Evolutionary conservation across 208 protist species (phyloP).

Genomic region (Endotrypanum monterogeii): DNA sequence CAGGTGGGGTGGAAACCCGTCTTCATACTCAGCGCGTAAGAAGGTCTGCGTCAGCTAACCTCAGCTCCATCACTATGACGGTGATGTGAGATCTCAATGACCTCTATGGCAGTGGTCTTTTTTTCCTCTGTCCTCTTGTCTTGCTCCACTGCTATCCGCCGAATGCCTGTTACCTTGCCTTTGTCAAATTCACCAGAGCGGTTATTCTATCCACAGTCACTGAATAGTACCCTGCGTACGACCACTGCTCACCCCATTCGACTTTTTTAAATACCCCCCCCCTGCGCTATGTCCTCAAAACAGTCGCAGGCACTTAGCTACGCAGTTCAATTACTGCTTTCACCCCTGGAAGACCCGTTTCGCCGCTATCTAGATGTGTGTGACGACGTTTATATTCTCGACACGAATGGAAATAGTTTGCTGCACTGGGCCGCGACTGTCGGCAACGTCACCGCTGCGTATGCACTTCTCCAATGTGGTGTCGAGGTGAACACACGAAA

Average conservation of each 20-base stretch:
- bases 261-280: not conserved
- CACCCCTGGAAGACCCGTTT: slow-evolving; percentile 36
- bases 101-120: no score
- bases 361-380: slow-evolving; percentile 51
- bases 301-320: slow-evolving; percentile 24
- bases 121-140: no score
- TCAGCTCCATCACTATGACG: no score
- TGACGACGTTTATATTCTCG: slow-evolving; percentile 48
- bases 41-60: no score
- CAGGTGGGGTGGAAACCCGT: no score
- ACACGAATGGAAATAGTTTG: slow-evolving; percentile 54
- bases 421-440: slow-evolving; percentile 73
- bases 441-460: slow-evolving; percentile 38
- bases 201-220: not conserved
- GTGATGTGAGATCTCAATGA: no score
- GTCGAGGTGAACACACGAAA: slow-evolving; percentile 49
- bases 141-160: no score
- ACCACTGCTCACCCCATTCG: no score
- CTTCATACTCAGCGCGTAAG: no score
- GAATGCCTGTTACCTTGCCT: no score
- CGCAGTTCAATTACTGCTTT: slow-evolving; percentile 41
- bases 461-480: slow-evolving; percentile 40
- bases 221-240: not conserved
- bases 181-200: not conserved
- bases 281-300: slow-evolving; percentile 15